phyloP scores from a whole-genome alignment of 2,329 filamentous ascomycete species.

The Ceratocystis papillata region DNA sequence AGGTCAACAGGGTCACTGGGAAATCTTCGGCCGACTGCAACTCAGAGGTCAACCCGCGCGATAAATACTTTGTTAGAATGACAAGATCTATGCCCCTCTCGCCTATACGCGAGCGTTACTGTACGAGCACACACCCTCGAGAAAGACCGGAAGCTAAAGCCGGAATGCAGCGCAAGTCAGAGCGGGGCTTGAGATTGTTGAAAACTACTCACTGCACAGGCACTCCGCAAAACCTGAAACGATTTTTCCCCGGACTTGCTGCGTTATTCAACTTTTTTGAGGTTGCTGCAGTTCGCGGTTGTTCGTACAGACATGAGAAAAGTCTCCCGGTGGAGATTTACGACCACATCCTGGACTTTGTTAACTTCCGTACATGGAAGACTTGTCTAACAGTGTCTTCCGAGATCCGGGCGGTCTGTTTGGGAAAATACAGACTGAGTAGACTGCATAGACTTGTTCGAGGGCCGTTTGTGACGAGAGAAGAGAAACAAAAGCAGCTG shows the following conservation, averaged over 20 bases:
- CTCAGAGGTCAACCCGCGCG: not conserved
- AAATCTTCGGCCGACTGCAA: too few relatives aligned
- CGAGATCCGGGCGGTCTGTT: not conserved
- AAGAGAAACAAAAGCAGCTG: not conserved
- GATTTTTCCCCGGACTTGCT: not conserved
- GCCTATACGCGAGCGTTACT: slow-evolving; percentile 9
- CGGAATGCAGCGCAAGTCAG: not conserved
- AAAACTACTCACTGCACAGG: not conserved
- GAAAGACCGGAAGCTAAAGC: slow-evolving; percentile 22
- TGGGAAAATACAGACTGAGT: not conserved
- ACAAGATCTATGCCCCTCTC: not conserved
- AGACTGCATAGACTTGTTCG: not conserved
- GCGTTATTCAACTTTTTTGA: not conserved
- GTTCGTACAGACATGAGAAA: not conserved
- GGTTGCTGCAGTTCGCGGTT: not conserved
- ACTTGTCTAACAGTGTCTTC: not conserved
- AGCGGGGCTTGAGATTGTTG: not conserved
- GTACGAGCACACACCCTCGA: slow-evolving; percentile 25
- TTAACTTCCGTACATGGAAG: not conserved
- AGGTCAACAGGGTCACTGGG: slow-evolving; percentile 23
- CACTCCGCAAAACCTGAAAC: not conserved
- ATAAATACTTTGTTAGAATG: not conserved
- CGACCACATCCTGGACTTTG: not conserved
- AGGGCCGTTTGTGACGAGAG: not conserved
- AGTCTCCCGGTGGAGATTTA: not conserved